Evolutionary conservation across 768 basidiomycete species (phyloP).

Genomic region (Mycena indigotica): DNA sequence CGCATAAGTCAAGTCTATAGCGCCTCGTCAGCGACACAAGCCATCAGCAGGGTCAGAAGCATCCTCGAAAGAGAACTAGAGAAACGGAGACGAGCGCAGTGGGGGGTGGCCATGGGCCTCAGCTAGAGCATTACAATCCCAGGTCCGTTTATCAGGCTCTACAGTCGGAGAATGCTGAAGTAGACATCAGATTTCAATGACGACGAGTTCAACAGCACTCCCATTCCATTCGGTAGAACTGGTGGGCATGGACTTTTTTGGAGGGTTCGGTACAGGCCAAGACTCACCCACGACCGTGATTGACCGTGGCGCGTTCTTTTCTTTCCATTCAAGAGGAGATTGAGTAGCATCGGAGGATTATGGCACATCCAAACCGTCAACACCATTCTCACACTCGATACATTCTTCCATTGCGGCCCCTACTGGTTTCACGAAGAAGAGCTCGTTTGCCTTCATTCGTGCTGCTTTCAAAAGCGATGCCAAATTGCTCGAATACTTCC

Average conservation of each 20-base stretch:
- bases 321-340: conserved; percentile 71
- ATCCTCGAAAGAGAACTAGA: conserved; percentile 86
- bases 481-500: conserved; percentile 78
- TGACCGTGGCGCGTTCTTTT: conserved; percentile 62
- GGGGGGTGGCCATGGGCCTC: conserved; percentile 38
- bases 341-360: conserved; percentile 81
- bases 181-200: conserved; percentile 70
- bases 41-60: conserved; percentile 68
- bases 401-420: conserved; percentile 69
- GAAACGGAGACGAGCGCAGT: conserved; percentile 67
- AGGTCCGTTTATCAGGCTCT: conserved; percentile 36
- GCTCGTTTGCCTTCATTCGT: conserved; percentile 83
- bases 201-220: conserved; percentile 61
- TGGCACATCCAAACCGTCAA: conserved; percentile 44
- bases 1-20: conserved; percentile 74
- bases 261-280: conserved; percentile 45
- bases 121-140: conserved; percentile 62
- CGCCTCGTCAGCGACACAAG: conserved; percentile 46
- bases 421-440: conserved; percentile 73
- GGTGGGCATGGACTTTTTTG: conserved; percentile 39
- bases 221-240: conserved; percentile 72
- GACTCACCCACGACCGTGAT: conserved; percentile 63
- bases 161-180: conserved; percentile 10
- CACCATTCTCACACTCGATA: conserved; percentile 69
- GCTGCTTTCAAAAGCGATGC: conserved; percentile 77